Conservation (phyloP, 176 grass and related monocot species). For the Cenchrus fungigraminus region DNA sequence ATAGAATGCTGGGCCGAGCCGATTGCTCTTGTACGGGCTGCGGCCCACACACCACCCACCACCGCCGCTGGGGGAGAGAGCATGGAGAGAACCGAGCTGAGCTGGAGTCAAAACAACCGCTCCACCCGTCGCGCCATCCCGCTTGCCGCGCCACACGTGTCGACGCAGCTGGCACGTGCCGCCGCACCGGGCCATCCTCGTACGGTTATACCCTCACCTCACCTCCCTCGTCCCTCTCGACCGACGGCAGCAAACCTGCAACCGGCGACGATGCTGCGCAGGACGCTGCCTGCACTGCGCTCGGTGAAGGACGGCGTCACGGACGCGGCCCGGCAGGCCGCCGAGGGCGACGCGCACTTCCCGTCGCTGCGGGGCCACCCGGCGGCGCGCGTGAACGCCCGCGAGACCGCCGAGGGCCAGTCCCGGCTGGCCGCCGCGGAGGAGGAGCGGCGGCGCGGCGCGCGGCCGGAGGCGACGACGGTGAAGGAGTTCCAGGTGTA, state of each 20-base stretch:
- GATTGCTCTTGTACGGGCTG: not conserved
- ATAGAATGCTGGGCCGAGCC: not conserved
- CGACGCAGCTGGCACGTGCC: constrained; percentile 21
- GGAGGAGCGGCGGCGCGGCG: constrained; percentile 1
- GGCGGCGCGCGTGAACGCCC: constrained; percentile 45
- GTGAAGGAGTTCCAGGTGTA: constrained; percentile 78
- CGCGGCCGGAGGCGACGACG: not conserved
- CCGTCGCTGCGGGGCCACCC: constrained; percentile 52
- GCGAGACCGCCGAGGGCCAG: constrained; percentile 49
- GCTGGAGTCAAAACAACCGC: no score
- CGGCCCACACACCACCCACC: not conserved
- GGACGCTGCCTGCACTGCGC: constrained; percentile 47
- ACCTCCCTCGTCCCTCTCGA: not conserved
- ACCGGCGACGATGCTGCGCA: constrained; percentile 7
- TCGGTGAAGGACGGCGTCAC: constrained; percentile 54
- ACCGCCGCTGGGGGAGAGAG: not conserved
- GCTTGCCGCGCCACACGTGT: not conserved
- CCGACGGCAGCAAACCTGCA: no score
- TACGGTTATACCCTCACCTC: not conserved
- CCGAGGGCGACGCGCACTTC: constrained; percentile 51
- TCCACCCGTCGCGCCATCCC: not conserved
- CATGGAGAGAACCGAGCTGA: no score
- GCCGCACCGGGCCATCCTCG: not conserved
- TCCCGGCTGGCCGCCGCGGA: constrained; percentile 23
- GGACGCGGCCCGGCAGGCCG: constrained; percentile 21